phyloP scores from a whole-genome alignment of 1,139 yeast genomes.

The Eremothecium cymbalariae region DNA sequence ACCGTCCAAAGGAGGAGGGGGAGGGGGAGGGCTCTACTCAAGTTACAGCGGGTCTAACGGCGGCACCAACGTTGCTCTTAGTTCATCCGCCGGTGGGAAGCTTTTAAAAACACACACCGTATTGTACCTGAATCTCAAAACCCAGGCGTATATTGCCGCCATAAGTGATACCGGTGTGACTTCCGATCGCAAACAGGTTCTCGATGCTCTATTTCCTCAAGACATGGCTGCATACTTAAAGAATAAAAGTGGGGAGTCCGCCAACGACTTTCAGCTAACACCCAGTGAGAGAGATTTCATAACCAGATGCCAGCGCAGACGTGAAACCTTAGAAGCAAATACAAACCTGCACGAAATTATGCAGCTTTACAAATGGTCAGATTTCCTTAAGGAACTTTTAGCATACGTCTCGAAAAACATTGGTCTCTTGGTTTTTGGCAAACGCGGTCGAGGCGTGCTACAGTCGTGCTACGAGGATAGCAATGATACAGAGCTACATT shows the following conservation, averaged over 20 bases:
- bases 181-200: constrained; percentile 50
- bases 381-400: constrained; percentile 62
- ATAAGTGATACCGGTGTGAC: constrained; percentile 36
- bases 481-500: neutral
- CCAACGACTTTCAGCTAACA: constrained; percentile 19
- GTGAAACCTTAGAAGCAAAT: constrained; percentile 49
- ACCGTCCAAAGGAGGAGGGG: no score
- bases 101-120: constrained; percentile 74
- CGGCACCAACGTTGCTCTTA: constrained; percentile 4
- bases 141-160: constrained; percentile 91
- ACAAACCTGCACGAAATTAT: constrained; percentile 43
- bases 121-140: constrained; percentile 74
- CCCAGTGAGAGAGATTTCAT: constrained; percentile 31
- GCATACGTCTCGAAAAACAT: constrained; percentile 73
- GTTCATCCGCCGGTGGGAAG: constrained; percentile 33
- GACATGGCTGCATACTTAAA: constrained; percentile 48
- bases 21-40: no score
- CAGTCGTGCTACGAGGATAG: neutral
- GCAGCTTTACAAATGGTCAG: constrained; percentile 65
- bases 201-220: constrained; percentile 69
- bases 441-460: constrained; percentile 38
- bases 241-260: constrained; percentile 33
- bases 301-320: constrained; percentile 56
- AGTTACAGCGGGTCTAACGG: no score
- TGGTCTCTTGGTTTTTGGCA: constrained; percentile 66